Conservation (phyloP, 2,329 filamentous ascomycete genomes). For the Phyllosticta citribraziliensis region DNA sequence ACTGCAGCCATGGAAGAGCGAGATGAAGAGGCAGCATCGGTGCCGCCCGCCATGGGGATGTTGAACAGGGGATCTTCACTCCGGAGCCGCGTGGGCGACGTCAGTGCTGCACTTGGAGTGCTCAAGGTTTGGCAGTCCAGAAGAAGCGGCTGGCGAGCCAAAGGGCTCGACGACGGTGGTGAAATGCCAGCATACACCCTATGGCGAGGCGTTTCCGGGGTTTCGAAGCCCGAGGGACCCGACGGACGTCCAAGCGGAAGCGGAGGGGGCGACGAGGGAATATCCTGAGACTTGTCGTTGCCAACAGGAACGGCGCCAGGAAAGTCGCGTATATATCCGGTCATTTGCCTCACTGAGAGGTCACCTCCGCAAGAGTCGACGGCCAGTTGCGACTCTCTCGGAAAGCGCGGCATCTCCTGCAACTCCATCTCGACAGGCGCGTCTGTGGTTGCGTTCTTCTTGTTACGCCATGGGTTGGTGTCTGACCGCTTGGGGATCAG, state of each 20-base stretch:
- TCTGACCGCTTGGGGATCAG: slow-evolving; percentile 19
- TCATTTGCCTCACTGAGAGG: background rate
- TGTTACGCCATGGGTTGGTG: slow-evolving; percentile 8
- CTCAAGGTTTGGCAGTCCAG: background rate
- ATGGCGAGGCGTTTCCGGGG: too few species aligned
- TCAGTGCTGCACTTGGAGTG: background rate
- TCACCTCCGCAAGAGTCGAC: background rate
- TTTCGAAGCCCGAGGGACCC: too few species aligned
- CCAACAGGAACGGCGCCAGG: background rate
- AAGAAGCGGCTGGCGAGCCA: background rate
- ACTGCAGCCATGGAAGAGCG: background rate
- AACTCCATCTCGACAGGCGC: slow-evolving; percentile 10
- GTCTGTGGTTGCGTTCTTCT: background rate
- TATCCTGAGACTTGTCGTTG: too few species aligned
- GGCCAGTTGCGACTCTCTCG: background rate
- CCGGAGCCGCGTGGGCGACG: background rate
- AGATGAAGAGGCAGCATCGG: background rate
- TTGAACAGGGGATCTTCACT: background rate
- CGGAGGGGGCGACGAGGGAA: too few species aligned
- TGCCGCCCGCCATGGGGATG: background rate
- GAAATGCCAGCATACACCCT: too few species aligned
- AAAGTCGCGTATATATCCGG: background rate
- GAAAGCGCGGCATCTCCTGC: background rate
- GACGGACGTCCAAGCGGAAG: too few species aligned
- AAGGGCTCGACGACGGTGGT: too few species aligned